Percentiles rank a stretch among this genome's conserved stretches.
These are phyloP conservation scores for Phoenix roebelenii DNA, from an alignment of 176 grass and related monocot species.

Conservation along the genomic window DNA sequence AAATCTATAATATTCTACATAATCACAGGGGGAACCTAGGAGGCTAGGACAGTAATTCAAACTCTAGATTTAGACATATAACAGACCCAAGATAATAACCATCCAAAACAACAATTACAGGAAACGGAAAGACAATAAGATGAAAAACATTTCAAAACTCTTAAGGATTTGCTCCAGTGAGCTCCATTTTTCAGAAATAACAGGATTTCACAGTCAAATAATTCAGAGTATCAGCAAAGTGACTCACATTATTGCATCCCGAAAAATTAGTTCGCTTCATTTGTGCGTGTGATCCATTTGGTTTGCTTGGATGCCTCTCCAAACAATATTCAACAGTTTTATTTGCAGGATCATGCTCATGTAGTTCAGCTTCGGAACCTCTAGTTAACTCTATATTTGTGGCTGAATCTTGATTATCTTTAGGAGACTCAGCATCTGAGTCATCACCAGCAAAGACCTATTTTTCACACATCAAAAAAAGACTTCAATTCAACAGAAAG, in stretches of 20 bases:
- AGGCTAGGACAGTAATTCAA: too few species aligned
- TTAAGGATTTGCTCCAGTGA: too few species aligned
- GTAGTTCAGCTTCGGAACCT: slow-evolving; percentile 20
- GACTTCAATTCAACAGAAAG: too few species aligned
- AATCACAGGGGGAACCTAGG: too few species aligned
- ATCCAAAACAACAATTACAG: too few species aligned
- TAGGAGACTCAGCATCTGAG: slow-evolving; percentile 49
- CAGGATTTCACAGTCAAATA: too few species aligned
- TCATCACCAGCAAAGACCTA: slow-evolving; percentile 53
- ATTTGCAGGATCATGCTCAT: slow-evolving; percentile 34
- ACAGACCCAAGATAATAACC: too few species aligned
- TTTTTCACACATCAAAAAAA: slow-evolving; percentile 15
- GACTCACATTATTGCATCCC: slow-evolving; percentile 78
- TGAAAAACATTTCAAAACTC: too few species aligned
- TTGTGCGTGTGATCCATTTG: slow-evolving; percentile 54
- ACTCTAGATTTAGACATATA: too few species aligned
- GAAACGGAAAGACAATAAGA: too few species aligned
- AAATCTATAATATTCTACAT: too few species aligned
- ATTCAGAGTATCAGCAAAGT: slow-evolving; percentile 1
- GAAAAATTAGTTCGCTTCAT: slow-evolving; percentile 67
- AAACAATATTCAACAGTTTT: slow-evolving; percentile 38
- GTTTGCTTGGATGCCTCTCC: slow-evolving; percentile 49
- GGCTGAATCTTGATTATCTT: slow-evolving; percentile 30
- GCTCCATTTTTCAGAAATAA: too few species aligned
- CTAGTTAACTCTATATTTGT: slow-evolving; percentile 36